These are phyloP conservation scores for Xanthoconium stramineum DNA, from an alignment of 768 basidiomycete genomes.

Conservation along the genomic window DNA sequence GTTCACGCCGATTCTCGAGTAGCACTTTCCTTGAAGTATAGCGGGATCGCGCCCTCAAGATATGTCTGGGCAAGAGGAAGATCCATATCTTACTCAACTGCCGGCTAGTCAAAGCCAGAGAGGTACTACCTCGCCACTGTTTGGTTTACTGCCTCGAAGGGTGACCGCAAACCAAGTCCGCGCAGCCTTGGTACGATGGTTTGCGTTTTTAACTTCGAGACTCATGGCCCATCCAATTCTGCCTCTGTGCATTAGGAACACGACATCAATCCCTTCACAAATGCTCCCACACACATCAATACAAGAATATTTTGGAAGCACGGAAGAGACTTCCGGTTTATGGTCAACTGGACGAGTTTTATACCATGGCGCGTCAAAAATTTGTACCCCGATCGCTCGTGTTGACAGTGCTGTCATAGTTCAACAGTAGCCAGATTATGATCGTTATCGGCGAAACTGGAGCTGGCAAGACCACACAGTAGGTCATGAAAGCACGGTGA, in stretches of 20 bases:
- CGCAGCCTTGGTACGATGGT: slow-evolving; percentile 59
- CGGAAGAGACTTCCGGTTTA: slow-evolving; percentile 91
- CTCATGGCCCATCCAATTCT: neutral
- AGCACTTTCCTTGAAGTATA: no score
- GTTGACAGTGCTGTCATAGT: slow-evolving; percentile 10
- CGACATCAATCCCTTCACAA: slow-evolving; percentile 87
- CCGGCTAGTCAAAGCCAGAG: slow-evolving; percentile 28
- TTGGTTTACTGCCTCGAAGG: slow-evolving; percentile 68
- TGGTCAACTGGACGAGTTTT: slow-evolving; percentile 90
- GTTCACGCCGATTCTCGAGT: no score
- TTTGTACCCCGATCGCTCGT: neutral
- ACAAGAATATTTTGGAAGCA: slow-evolving; percentile 79
- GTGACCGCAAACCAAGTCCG: slow-evolving; percentile 65
- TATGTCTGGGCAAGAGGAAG: slow-evolving; percentile 32
- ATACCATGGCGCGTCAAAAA: slow-evolving; percentile 68
- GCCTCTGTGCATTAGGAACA: slow-evolving; percentile 49
- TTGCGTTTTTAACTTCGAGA: neutral
- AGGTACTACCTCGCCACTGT: slow-evolving; percentile 46
- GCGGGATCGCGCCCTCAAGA: neutral
- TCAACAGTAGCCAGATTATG: slow-evolving; percentile 63
- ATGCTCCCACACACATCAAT: slow-evolving; percentile 66
- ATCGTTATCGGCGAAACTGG: slow-evolving; percentile 94
- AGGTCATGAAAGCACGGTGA: slow-evolving; percentile 28
- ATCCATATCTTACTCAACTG: slow-evolving; percentile 55
- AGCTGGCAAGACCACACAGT: slow-evolving; percentile 95